Base-by-base conservation (phyloP, 306 rosid genomes). In the Boehmeria nivea region DNA sequence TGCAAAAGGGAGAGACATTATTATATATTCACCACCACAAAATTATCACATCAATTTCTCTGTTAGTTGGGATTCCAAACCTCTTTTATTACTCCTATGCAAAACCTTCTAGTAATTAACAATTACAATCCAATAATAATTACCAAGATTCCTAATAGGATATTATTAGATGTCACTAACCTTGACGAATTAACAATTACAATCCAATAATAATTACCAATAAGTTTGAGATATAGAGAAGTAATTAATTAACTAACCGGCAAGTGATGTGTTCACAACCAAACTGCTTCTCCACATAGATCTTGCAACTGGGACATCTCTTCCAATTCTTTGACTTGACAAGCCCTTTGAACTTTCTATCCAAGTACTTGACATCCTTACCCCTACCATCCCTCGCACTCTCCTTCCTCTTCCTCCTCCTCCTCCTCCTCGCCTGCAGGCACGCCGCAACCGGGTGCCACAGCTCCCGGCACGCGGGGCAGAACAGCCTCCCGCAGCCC, bases 371-470 rank as follows among this genome's bases (percentile, higher is more conserved):
- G 14, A 2, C 40, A n/a, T n/a, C n/a, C n/a, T n/a, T n/a, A n/a
- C n/a, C n/a, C n/a, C n/a, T n/a, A n/a, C n/a, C n/a, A 1, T 50
- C 12, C 4, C 13, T 3, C 6, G 14, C 22, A 6, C 56, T n/a
- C 12, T 26, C 8, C 38, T 4, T 4, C 3, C 16, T 51, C 56
- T 27, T 26, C 6, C 9, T 51, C 56, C n/a, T 36, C 2, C 8
- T 2, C 8, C 26, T 31, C 24, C 43, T 19, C n/a, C 10, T 12
- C 25, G 1, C 1, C 12, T 8, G 36, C 59, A 10, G 24, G 42
- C 59, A 54, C n/a, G 12, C 9, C 0, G 69, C 57, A 2, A 71
- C 83, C 0, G 23, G 9, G 42, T 78, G 88, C 88, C 88, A 81
- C 0, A 81, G 60, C 1, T 68, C 84, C 57, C 27, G 69, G 38